A percentile compares a stretch with the other conserved stretches of the same genome.
phyloP scores from a whole-genome alignment of 2,329 filamentous ascomycete genomes.

The Colletotrichum tanaceti region DNA sequence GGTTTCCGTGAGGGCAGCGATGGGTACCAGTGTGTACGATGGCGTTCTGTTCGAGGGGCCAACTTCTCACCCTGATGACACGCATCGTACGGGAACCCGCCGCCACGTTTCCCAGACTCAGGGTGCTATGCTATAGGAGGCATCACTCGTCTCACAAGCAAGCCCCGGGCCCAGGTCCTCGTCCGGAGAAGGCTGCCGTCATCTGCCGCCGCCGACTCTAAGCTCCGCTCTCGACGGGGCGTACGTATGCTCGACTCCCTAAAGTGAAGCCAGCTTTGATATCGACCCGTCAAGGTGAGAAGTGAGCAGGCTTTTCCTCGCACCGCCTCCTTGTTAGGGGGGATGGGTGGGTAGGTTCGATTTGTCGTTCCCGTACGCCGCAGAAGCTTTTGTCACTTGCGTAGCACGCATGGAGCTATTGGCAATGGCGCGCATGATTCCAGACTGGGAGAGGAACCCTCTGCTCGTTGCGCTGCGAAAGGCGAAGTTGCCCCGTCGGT shows the following conservation, averaged over 20 bases:
- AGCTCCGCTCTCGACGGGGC: neutral
- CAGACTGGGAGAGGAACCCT: neutral
- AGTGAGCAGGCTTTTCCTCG: neutral
- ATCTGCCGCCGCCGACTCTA: neutral
- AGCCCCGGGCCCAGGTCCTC: too few relatives aligned
- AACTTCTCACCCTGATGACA: neutral
- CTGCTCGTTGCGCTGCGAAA: neutral
- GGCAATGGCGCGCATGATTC: neutral
- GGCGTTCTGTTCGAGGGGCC: neutral
- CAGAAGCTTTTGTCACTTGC: neutral
- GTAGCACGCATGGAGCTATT: neutral
- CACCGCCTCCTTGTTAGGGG: too few relatives aligned
- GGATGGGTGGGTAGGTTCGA: too few relatives aligned
- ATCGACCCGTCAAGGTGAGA: neutral
- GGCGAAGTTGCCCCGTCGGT: too few relatives aligned
- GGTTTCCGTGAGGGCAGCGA: neutral
- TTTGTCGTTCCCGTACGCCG: neutral
- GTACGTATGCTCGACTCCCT: too few relatives aligned
- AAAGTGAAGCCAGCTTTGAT: too few relatives aligned
- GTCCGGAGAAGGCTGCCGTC: neutral
- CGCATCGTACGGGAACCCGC: neutral
- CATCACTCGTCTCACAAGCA: neutral
- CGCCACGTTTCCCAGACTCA: neutral
- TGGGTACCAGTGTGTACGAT: neutral
- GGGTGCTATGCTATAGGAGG: neutral